Percentiles rank a stretch among this genome's conserved stretches.
Evolutionary conservation across 225 moss, liverwort and hornwort genomes (phyloP).

Genomic region (Pleurozium schreberi): DNA sequence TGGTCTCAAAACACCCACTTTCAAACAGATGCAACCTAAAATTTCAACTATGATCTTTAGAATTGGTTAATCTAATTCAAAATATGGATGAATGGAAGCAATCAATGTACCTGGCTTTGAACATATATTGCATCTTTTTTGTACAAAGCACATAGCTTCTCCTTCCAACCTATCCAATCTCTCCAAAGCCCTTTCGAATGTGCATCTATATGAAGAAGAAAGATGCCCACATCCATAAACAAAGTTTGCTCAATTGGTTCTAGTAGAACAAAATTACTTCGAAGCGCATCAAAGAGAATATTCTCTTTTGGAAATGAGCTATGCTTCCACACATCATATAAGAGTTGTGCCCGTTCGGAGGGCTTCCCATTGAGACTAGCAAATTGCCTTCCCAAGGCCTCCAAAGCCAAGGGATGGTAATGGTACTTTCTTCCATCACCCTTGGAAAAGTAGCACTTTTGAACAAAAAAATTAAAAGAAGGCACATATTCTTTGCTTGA

Average conservation of each 20-base stretch:
- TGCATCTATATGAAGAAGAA: accelerated
- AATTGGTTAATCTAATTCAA: not conserved
- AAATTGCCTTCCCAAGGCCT: not conserved
- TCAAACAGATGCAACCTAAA: accelerated
- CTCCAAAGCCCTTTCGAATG: accelerated
- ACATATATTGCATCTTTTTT: not conserved
- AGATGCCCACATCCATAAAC: not conserved
- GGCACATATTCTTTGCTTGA: accelerated
- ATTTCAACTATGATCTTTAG: accelerated
- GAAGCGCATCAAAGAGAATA: not conserved
- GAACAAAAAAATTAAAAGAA: not conserved
- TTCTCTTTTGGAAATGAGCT: not conserved
- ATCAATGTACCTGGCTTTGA: not conserved
- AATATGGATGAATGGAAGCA: not conserved
- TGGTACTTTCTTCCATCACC: not conserved
- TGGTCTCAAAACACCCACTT: too few species aligned
- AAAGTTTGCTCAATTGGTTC: not conserved
- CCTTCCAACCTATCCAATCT: not conserved
- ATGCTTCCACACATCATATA: not conserved
- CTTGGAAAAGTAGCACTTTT: not conserved
- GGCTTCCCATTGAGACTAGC: not conserved
- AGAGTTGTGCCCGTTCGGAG: not conserved
- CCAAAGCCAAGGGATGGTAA: not conserved
- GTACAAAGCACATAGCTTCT: not conserved
- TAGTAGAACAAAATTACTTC: not conserved